These are phyloP conservation scores for Thalassiosira delicatula DNA, from an alignment of 352 stramenopile species.

Conservation along the genomic window DNA sequence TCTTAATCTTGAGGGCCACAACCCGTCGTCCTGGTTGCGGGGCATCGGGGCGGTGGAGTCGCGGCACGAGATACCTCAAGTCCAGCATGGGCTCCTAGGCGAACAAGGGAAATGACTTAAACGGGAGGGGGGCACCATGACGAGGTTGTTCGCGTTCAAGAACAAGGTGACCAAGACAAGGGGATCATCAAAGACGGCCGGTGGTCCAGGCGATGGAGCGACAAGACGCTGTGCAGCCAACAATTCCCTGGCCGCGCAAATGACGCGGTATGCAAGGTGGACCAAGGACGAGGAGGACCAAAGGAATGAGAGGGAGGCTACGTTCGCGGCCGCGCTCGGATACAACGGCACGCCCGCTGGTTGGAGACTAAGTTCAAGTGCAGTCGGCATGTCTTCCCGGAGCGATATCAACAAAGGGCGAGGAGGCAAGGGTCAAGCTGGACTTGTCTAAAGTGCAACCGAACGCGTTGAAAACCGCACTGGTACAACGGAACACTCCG, in stretches of 20 bases:
- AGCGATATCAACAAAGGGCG: no score
- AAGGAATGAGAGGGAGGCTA: slow-evolving; percentile 37
- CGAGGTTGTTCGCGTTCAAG: slow-evolving; percentile 75
- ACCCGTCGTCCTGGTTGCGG: slow-evolving; percentile 20
- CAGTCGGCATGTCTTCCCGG: no score
- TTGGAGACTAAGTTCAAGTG: slow-evolving; percentile 79
- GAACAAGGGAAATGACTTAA: slow-evolving; percentile 46
- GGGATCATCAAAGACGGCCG: slow-evolving; percentile 21
- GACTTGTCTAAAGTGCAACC: no score
- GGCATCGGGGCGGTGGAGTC: slow-evolving; percentile 67
- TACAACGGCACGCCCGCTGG: slow-evolving; percentile 83
- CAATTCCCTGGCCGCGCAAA: slow-evolving; percentile 65
- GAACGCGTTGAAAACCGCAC: no score
- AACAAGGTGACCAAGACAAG: slow-evolving; percentile 64
- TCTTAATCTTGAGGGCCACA: not conserved
- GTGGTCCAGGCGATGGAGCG: not conserved
- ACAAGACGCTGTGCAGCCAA: slow-evolving; percentile 11
- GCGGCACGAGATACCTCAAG: slow-evolving; percentile 71
- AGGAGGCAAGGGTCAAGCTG: no score
- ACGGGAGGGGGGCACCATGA: slow-evolving; percentile 76
- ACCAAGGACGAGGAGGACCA: slow-evolving; percentile 36
- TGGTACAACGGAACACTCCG: no score
- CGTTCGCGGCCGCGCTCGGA: slow-evolving; percentile 27
- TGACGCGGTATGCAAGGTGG: slow-evolving; percentile 48
- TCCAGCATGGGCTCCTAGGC: slow-evolving; percentile 33